These are phyloP conservation scores for Pleomassaria siparia DNA, from an alignment of 2,329 filamentous ascomycete genomes.

Conservation along the genomic window DNA sequence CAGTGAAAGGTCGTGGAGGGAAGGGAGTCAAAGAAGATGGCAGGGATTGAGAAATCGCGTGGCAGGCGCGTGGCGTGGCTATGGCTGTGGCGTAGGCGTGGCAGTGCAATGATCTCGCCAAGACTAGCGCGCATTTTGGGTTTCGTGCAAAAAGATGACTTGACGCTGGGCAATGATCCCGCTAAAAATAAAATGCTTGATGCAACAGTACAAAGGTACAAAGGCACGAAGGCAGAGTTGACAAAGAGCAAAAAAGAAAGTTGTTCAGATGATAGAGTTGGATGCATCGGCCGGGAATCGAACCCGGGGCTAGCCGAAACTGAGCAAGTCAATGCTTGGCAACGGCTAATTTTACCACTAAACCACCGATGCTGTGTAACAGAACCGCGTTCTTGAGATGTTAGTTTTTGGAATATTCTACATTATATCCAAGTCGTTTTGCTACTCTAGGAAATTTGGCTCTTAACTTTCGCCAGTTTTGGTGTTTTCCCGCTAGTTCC, in stretches of 20 bases:
- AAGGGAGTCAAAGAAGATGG: conserved; percentile 20
- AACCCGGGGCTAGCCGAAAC: conserved; percentile 20
- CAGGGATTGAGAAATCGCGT: conserved; percentile 10
- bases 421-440: too few species aligned
- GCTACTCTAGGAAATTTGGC: too few species aligned
- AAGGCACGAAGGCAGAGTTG: neutral
- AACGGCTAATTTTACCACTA: conserved; percentile 23
- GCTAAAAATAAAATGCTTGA: neutral
- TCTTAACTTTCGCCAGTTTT: too few species aligned
- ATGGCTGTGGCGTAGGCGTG: too few species aligned
- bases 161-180: too few species aligned
- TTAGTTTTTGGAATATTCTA: too few species aligned
- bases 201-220: neutral
- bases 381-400: too few species aligned
- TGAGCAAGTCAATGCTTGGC: conserved; percentile 3
- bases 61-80: conserved; percentile 7
- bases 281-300: conserved; percentile 9
- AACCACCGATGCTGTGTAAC: conserved; percentile 16
- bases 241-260: neutral
- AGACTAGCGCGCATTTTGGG: too few species aligned
- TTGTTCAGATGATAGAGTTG: too few species aligned
- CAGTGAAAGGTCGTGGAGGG: conserved; percentile 2
- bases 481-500: too few species aligned
- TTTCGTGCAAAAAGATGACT: neutral
- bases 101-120: conserved; percentile 6